Evolutionary conservation across 805 yeast species (phyloP).

Genomic region (Saccharomycopsis synnaedendra): DNA sequence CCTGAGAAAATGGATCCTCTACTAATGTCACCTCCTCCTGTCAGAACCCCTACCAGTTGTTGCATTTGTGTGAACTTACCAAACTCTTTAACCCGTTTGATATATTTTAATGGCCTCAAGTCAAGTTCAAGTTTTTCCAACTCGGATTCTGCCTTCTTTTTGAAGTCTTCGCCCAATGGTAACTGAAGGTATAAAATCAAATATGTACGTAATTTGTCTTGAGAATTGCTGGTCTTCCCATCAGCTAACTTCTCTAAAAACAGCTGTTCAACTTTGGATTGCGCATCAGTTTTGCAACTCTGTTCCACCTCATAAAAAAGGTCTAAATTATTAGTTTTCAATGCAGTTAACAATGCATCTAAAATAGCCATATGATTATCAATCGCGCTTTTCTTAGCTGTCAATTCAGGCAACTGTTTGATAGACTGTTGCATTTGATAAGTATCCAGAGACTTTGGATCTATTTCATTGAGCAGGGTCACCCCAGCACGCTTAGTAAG

Average conservation of each 20-base stretch:
- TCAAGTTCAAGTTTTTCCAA: constrained; percentile 50
- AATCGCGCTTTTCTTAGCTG: constrained; percentile 75
- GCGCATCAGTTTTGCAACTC: constrained; percentile 29
- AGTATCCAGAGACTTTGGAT: constrained; percentile 36
- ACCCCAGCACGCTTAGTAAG: constrained; percentile 69
- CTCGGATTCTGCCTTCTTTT: constrained; percentile 49
- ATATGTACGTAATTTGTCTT: constrained; percentile 82
- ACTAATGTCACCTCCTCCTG: constrained; percentile 14
- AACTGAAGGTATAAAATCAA: constrained; percentile 58
- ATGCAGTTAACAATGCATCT: constrained; percentile 68
- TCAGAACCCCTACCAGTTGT: background rate
- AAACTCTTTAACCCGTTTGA: constrained; percentile 72
- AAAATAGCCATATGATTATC: constrained; percentile 97
- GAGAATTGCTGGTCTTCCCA: constrained; percentile 30
- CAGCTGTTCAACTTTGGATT: constrained; percentile 35
- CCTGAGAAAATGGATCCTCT: constrained; percentile 46
- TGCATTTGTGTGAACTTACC: constrained; percentile 40
- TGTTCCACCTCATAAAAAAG: constrained; percentile 93
- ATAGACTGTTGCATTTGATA: constrained; percentile 74
- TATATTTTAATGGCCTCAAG: constrained; percentile 54
- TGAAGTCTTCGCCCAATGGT: constrained; percentile 37
- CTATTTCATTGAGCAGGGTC: constrained; percentile 63
- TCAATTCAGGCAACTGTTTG: constrained; percentile 83
- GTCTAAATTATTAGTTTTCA: constrained; percentile 81
- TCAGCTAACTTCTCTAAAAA: constrained; percentile 49